Percentiles rank a stretch among this genome's conserved stretches.
Evolutionary conservation across 345 rosid genomes (phyloP).

Genomic region (Kandelia obovata): DNA sequence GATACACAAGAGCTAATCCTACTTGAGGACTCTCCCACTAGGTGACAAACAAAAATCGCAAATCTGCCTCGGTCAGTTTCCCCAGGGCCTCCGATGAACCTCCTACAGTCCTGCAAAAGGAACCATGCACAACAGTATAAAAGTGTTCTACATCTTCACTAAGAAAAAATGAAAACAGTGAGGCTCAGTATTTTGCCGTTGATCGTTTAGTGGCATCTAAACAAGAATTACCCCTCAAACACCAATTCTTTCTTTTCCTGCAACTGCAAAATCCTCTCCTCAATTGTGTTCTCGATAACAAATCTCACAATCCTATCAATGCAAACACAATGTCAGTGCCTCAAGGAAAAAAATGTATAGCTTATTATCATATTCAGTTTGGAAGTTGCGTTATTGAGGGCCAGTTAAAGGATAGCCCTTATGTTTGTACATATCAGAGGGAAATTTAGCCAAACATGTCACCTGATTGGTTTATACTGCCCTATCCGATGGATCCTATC

Average conservation of each 20-base stretch:
- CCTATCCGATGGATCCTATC: slow-evolving; percentile 98
- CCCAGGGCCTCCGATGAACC: slow-evolving; percentile 83
- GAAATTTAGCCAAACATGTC: slow-evolving; percentile 8
- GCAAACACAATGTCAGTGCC: slow-evolving; percentile 3
- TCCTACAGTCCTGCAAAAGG: slow-evolving; percentile 66
- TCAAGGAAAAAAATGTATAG: slow-evolving; percentile 3
- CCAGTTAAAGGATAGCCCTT: too few relatives aligned
- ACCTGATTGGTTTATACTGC: slow-evolving; percentile 97
- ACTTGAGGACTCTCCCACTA: slow-evolving; percentile 6
- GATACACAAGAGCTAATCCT: too few relatives aligned
- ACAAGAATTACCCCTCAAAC: slow-evolving; percentile 71
- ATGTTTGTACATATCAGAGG: not conserved
- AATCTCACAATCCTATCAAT: slow-evolving; percentile 70
- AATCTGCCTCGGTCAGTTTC: slow-evolving; percentile 67
- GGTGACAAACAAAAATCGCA: slow-evolving; percentile 64
- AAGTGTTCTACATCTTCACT: too few relatives aligned
- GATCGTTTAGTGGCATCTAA: not conserved
- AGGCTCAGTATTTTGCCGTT: not conserved
- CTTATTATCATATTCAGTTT: not conserved
- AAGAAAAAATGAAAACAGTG: not conserved
- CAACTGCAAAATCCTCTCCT: slow-evolving; percentile 89
- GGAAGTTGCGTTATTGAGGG: too few relatives aligned
- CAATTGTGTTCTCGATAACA: slow-evolving; percentile 83
- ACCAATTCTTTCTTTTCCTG: slow-evolving; percentile 92
- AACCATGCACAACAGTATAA: too few relatives aligned